phyloP scores from a whole-genome alignment of 2,329 filamentous ascomycete genomes.

The Chrysosporium queenslandicum region DNA sequence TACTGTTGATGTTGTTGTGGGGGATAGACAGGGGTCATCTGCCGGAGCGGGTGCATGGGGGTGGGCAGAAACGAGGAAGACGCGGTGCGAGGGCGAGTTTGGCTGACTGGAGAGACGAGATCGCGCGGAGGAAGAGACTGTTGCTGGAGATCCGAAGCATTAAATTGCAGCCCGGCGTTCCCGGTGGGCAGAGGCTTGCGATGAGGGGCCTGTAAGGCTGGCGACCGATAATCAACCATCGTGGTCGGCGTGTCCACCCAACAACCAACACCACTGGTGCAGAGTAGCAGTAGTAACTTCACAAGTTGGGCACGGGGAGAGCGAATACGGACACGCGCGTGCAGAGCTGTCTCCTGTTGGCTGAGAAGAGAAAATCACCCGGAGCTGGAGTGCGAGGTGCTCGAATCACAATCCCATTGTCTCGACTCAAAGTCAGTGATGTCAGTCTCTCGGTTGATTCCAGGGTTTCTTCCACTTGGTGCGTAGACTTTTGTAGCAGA shows the following conservation, averaged over 20 bases:
- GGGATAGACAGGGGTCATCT: constrained; percentile 11
- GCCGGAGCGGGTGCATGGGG: constrained; percentile 14
- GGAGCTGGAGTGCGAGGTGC: background rate
- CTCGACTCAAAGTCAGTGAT: background rate
- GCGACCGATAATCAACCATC: constrained; percentile 19
- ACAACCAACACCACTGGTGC: background rate
- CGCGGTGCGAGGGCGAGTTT: constrained; percentile 15
- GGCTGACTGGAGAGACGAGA: constrained; percentile 1
- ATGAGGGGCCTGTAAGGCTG: constrained; percentile 16
- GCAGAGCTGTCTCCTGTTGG: background rate
- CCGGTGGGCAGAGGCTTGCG: constrained; percentile 16
- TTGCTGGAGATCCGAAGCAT: constrained; percentile 5
- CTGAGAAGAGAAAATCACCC: background rate
- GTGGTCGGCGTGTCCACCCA: no score
- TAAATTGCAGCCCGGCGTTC: constrained; percentile 19
- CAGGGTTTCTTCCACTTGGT: background rate
- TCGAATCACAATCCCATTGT: no score
- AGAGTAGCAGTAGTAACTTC: background rate
- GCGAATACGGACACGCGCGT: constrained; percentile 4
- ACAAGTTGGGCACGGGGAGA: background rate
- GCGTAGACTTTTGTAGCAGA: no score
- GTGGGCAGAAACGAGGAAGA: constrained; percentile 15
- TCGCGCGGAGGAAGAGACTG: constrained; percentile 2
- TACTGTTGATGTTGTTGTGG: constrained; percentile 8
- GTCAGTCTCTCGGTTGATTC: background rate